Base-by-base conservation (phyloP, 2,329 filamentous ascomycete species). In the Calonectria pteridis region DNA sequence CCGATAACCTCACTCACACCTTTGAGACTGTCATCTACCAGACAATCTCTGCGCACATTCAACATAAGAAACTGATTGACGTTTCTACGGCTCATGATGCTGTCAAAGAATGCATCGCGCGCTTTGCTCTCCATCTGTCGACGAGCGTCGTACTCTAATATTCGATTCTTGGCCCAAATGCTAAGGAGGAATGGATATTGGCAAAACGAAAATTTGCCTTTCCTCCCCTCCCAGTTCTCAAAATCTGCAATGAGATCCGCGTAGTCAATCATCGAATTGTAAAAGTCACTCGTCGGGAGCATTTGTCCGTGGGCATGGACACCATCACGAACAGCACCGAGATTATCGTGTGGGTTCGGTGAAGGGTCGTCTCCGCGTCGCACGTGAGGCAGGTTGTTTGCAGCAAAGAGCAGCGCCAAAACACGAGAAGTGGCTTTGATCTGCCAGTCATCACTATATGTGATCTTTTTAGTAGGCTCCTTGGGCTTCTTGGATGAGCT, bases 161-260 rank as follows among this genome's bases (percentile, higher is more conserved):
- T 96, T 76, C 93, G 93, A 72, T 97, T 98, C 84, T 98, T 98
- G 33, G 95, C 94, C 87, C 95, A 96, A 76, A 98, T 95, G 75
- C 95, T 98, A 50, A 98, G 88, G 77, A 98, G 93, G 80, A 98
- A 97, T 0, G 96, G 95, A 80, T 97, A 98, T 82, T 98, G 95
- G 82, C 95, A 98, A 81, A 98, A 98, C 0, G 94, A 91, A 81
- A 98, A 98, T 77, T 92, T 94, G 26, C 89, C 89, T 66, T 90
- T 89, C 76, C 90, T 93, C 6, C 91, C 89, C 82, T 98, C 95
- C 96, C 96, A 98, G 13, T 91, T 89, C 80, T 98, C 95, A 80
- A 97, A 98, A 82, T 98, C 96, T 0, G 91, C 91, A 59, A 97
- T 91, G 9, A 98, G 88, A 81, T 98, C 95, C n/a, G 93, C 91